Evolutionary conservation across 345 rosid genomes (phyloP).

Genomic region (Aethionema arabicum): DNA sequence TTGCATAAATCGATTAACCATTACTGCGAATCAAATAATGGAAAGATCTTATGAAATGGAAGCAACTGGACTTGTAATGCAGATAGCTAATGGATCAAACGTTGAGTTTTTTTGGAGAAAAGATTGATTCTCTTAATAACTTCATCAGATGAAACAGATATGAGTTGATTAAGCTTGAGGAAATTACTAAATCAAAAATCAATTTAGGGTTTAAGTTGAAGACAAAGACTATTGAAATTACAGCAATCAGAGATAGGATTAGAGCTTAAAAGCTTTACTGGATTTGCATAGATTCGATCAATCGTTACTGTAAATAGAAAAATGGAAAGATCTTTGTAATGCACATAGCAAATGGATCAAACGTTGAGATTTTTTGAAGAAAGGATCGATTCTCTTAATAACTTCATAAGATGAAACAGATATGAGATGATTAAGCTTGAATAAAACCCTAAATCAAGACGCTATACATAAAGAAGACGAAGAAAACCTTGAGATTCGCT

Average conservation of each 20-base stretch:
- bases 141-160: not conserved
- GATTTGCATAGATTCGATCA: conserved; percentile 10
- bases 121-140: conserved; percentile 7
- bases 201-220: too few relatives aligned
- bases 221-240: too few relatives aligned
- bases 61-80: not conserved
- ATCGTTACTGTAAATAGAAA: not conserved
- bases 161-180: not conserved
- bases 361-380: too few relatives aligned
- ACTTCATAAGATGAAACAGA: conserved; percentile 3
- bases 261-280: not conserved
- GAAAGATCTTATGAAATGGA: not conserved
- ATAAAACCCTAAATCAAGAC: not conserved
- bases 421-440: not conserved
- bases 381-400: conserved; percentile 10
- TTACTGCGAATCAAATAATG: not conserved
- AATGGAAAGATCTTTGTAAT: conserved; percentile 15
- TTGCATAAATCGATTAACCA: not conserved
- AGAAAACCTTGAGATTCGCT: conserved; percentile 25
- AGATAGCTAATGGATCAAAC: too few relatives aligned
- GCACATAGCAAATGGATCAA: too few relatives aligned
- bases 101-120: not conserved
- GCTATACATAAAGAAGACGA: not conserved
- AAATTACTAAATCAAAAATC: not conserved
- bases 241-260: not conserved